Base-by-base conservation (phyloP, 176 grass and related monocot species). In the Saccharum officinarum region DNA sequence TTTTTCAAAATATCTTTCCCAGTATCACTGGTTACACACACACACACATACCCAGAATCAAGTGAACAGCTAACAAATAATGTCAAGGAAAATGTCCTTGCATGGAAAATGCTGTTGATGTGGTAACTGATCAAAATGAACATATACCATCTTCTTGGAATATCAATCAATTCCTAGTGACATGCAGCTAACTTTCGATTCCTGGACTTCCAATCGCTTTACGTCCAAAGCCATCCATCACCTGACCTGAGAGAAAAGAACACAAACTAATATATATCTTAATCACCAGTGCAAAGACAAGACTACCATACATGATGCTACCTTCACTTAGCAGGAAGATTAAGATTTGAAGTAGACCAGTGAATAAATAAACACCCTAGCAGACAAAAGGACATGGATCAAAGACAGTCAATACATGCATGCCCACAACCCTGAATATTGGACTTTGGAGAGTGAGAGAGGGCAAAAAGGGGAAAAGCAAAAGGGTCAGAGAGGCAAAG, bases 201-300 rank as follows among this genome's bases (percentile, higher is more conserved):
- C 86, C 74, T 94, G 78, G 86, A 78, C 86, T 95, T 94, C 87
- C 81, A 85, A 80, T 98, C 88, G 75, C 91, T 91, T 94, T 94
- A 89, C 86, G 81, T 74, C 73, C 70, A 49, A 10, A 61, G 81
- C 74, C 64, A 68, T 82, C 64, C 78, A 70, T 79, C 75, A 90
- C 71, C 80, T 77, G 81, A 81, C 46, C 11, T 67, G 76, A 87
- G 26, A 64, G 38, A 71, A 75, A 71, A 84, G 68, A 55, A 60
- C 54, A 73, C 68, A 28, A n/a, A 60, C 7, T 28, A 57, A 17
- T 62, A 54, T 73, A 17, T 62, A 69, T 73, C 39, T 45, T 73
- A 62, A 33, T 39, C 78, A 77, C 55, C 45, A 55, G 28, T 81
- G 38, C 61, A 79, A 47, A 68, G 71, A 65, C 80, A 80, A 76